Conservation (phyloP, 2,329 filamentous ascomycete species). For the Penicillium aurantiogriseum region DNA sequence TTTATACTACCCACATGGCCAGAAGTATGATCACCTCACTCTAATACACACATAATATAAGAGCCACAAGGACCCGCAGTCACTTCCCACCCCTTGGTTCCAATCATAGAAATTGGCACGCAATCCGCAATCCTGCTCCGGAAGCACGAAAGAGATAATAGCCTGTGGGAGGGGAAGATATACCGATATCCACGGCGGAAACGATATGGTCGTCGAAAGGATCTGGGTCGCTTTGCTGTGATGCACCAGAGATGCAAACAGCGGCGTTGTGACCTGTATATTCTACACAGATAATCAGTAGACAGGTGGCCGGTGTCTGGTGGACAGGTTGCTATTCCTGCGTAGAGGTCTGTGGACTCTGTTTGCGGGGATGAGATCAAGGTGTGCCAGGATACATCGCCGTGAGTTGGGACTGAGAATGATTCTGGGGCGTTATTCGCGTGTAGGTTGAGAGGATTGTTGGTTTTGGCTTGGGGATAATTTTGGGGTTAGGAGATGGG, state of each 20-base stretch:
- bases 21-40: background rate
- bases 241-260: too few species aligned
- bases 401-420: slow-evolving; percentile 13
- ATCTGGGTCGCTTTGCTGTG: too few species aligned
- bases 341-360: slow-evolving; percentile 33
- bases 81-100: background rate
- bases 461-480: too few species aligned
- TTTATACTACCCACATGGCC: background rate
- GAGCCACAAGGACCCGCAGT: background rate
- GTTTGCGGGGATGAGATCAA: slow-evolving; percentile 33
- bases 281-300: too few species aligned
- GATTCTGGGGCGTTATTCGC: background rate
- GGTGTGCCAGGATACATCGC: slow-evolving; percentile 36
- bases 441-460: slow-evolving; percentile 5
- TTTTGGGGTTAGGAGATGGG: too few species aligned
- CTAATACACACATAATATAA: background rate
- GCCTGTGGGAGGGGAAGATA: too few species aligned
- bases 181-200: too few species aligned
- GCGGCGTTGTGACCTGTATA: too few species aligned
- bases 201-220: too few species aligned
- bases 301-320: too few species aligned
- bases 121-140: too few species aligned
- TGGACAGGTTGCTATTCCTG: slow-evolving; percentile 14
- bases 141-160: too few species aligned
- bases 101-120: background rate